Conservation (phyloP, 2,329 filamentous ascomycete genomes). For the Plectosphaerella sp. region DNA sequence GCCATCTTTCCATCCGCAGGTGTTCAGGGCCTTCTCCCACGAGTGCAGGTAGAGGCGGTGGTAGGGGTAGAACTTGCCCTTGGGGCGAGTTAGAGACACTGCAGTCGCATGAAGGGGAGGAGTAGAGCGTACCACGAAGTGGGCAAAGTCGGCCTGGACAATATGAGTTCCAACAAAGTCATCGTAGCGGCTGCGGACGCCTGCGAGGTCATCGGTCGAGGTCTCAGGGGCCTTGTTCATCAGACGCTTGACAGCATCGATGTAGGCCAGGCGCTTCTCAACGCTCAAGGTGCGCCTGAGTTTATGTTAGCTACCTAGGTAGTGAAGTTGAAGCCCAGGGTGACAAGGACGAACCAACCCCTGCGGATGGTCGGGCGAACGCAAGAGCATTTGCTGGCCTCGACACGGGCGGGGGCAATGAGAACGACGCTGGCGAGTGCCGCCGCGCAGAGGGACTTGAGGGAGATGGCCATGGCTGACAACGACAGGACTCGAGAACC, state of each 20-base stretch:
- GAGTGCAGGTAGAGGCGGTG: conserved; percentile 14
- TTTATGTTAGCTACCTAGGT: neutral
- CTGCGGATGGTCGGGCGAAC: neutral
- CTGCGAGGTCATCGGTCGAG: conserved; percentile 2
- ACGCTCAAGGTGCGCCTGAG: neutral
- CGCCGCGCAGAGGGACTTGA: neutral
- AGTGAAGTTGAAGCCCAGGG: neutral
- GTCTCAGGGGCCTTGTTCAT: conserved; percentile 2
- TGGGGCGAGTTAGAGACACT: conserved; percentile 6
- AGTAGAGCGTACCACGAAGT: conserved; percentile 7
- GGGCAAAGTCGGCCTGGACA: conserved; percentile 14
- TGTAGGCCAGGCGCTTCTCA: conserved; percentile 6
- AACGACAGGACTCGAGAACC: too few relatives aligned
- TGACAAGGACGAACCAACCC: neutral
- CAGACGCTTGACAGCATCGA: conserved; percentile 7
- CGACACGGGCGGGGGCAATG: neutral
- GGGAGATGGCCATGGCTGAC: neutral
- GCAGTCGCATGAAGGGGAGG: neutral
- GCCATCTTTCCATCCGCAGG: conserved; percentile 16
- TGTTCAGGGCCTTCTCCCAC: conserved; percentile 12
- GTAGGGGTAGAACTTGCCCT: conserved; percentile 6
- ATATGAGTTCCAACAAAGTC: conserved; percentile 20
- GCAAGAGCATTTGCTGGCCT: neutral
- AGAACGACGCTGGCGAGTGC: neutral
- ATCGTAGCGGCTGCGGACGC: conserved; percentile 16